A percentile compares a stretch with the other conserved stretches of the same genome.
Evolutionary conservation across 176 grass and related monocot species (phyloP).

Genomic region (Hordeum marinum): DNA sequence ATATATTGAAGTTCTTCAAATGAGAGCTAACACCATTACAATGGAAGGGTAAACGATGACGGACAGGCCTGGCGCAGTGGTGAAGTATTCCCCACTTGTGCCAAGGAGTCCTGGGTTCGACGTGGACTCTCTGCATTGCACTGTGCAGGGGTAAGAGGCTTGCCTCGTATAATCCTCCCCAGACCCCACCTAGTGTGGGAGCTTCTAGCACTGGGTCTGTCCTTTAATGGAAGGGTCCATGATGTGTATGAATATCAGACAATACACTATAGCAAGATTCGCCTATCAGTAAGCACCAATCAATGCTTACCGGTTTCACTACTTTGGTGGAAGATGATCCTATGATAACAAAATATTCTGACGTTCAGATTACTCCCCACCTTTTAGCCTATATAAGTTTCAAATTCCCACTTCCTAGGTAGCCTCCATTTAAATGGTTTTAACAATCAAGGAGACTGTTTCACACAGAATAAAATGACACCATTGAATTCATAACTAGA

Average conservation of each 20-base stretch:
- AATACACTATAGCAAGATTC: not conserved
- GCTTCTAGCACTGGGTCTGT: too few relatives aligned
- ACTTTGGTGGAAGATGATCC: not conserved
- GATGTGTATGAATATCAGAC: conserved; percentile 2
- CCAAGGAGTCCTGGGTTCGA: too few relatives aligned
- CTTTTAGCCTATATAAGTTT: not conserved
- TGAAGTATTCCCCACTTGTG: too few relatives aligned
- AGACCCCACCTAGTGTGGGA: too few relatives aligned
- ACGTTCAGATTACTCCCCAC: conserved; percentile 8
- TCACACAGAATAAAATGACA: not conserved
- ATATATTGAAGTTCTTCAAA: not conserved
- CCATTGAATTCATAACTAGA: not conserved
- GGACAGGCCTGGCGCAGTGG: too few relatives aligned
- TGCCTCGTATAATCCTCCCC: too few relatives aligned
- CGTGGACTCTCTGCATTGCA: too few relatives aligned
- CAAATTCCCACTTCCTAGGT: not conserved
- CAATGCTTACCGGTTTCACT: not conserved
- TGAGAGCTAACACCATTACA: not conserved
- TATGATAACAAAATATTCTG: not conserved
- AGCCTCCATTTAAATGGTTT: not conserved
- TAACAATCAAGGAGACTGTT: conserved; percentile 5
- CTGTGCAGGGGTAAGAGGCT: too few relatives aligned
- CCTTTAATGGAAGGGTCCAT: not conserved
- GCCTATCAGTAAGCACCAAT: not conserved
- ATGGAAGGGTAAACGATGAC: not conserved